Evolutionary conservation across 164 flowering plant species (phyloP), one percentile per base, ranked within the genome.

Genomic region (Umbellularia californica): DNA sequence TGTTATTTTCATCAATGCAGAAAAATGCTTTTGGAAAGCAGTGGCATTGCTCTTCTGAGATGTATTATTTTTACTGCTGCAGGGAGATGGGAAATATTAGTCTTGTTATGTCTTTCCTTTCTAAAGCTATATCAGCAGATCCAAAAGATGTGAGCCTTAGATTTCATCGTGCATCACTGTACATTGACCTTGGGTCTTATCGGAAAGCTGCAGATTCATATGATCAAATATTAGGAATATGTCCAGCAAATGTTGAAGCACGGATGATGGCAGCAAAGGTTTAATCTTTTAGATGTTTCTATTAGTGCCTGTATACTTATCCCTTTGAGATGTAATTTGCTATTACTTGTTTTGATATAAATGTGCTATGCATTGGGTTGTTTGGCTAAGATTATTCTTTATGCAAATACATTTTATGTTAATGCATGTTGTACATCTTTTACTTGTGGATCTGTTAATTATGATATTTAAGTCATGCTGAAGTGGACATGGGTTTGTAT

Each of bases 121-220:
- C 83, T 41, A 90, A 85, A 83, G 95, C 97, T 72, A 86, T 93
- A 76, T 79, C 75, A 50, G 90, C 96, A 25, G 93, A 93, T 78
- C 97, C 95, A 30, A 72, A 83, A 69, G 91, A 92, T 80, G 74
- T 84, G 50, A 28, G 67, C 47, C 87, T 91, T 24, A 84, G 84
- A 77, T 76, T 75, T 70, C 73, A 78, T 72, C 90, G 84, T 74
- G 97, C 97, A 35, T 81, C 87, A 15, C 83, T 90, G 70, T 85
- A 82, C 74, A 71, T 82, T 77, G 89, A 91, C 71, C 87, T 82
- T 69, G 90, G 85, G 69, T 88, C 89, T 70, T 80, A 81, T 81
- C 82, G 79, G 52, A 92, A 84, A 76, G 95, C 97, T 73, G 95
- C 93, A 22, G 94, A 87, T 65, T 79, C 87, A 14, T 92, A 86